Conservation (phyloP, 2,329 filamentous ascomycete species). For the Neocucurbitaria cava region DNA sequence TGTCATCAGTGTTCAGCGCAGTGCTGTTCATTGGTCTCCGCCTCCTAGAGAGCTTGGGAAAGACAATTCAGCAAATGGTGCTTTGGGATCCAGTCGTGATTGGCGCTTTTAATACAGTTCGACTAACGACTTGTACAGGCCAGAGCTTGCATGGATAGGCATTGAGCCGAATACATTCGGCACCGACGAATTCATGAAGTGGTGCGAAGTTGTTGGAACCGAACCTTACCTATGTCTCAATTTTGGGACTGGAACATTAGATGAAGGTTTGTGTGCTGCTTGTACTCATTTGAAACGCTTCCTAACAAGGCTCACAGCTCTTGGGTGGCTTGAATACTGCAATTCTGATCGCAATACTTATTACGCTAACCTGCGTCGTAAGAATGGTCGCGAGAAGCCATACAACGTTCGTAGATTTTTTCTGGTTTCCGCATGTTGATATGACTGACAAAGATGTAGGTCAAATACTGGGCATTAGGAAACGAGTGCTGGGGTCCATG, state of each 20-base stretch:
- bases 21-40: neutral
- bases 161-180: constrained; percentile 81
- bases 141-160: constrained; percentile 80
- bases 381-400: constrained; percentile 77
- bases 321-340: constrained; percentile 87
- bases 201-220: constrained; percentile 75
- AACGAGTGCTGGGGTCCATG: constrained; percentile 75
- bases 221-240: constrained; percentile 84
- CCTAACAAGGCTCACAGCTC: constrained; percentile 52
- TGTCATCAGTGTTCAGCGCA: neutral
- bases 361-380: constrained; percentile 79
- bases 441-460: constrained; percentile 25
- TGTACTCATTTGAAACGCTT: neutral
- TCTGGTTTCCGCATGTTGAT: neutral
- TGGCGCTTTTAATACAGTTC: neutral
- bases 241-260: constrained; percentile 73
- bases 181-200: constrained; percentile 85
- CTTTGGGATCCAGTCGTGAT: neutral
- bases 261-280: constrained; percentile 54
- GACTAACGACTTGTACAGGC: constrained; percentile 51
- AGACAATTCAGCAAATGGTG: neutral
- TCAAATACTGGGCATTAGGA: constrained; percentile 87
- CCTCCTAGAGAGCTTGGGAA: too few species aligned
- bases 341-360: constrained; percentile 79
- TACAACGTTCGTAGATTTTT: constrained; percentile 63